These are phyloP conservation scores for Uromyces viciae-fabae DNA, from an alignment of 1,284 basidiomycete species.

Conservation along the genomic window DNA sequence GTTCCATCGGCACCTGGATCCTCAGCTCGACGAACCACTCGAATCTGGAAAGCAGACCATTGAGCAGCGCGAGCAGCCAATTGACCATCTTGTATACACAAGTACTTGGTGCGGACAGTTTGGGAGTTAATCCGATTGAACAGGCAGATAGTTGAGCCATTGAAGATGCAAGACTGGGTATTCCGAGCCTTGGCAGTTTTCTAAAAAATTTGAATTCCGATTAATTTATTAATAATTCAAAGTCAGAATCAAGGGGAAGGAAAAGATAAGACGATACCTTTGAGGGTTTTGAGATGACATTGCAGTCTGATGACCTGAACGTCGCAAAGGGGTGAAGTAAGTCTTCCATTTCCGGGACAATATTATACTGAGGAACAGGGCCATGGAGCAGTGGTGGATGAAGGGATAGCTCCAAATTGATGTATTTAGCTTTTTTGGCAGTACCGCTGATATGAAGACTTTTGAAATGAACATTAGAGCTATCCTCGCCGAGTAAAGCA, in stretches of 20 bases:
- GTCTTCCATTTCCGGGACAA: constrained; percentile 49
- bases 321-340: constrained; percentile 32
- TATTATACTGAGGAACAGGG: constrained; percentile 18
- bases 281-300: constrained; percentile 42
- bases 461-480: constrained; percentile 67
- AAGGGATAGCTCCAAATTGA: constrained; percentile 68
- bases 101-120: constrained; percentile 93
- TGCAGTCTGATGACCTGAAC: constrained; percentile 45
- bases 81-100: constrained; percentile 79
- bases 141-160: constrained; percentile 82
- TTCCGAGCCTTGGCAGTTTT: constrained; percentile 94
- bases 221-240: no score
- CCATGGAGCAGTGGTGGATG: constrained; percentile 45
- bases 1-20: constrained; percentile 47
- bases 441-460: constrained; percentile 82
- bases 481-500: constrained; percentile 37
- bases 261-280: constrained; percentile 50
- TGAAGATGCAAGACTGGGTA: constrained; percentile 82
- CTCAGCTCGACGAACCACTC: constrained; percentile 56
- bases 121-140: constrained; percentile 97
- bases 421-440: constrained; percentile 75
- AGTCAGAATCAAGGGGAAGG: constrained; percentile 52
- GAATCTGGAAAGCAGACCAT: constrained; percentile 91
- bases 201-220: constrained; percentile 86
- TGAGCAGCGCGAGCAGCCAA: constrained; percentile 78